Evolutionary conservation across 495 filamentous ascomycete species (phyloP), one percentile per base, ranked within the genome.

Genomic region (Neurospora africana): DNA sequence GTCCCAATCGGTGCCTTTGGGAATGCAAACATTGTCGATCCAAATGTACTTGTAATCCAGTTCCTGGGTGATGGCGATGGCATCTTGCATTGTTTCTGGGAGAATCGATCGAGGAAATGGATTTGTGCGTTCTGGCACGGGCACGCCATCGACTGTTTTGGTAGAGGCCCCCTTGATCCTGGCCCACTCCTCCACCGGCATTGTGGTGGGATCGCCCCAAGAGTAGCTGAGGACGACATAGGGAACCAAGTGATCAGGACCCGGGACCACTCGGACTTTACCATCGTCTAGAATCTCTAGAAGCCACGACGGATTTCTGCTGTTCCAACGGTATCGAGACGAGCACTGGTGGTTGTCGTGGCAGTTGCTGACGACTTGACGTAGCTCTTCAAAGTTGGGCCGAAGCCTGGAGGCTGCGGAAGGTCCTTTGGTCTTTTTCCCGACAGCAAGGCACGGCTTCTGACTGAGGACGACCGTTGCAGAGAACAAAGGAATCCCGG

Each of bases 151-250:
- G 47, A 72, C 72, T 13, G 76, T 75, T 69, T 74, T 79, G 38
- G 78, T 80, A 65, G 75, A 72, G 43, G 76, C 77, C 0, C 70
- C 75, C 69, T 79, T 79, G 69, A 80, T 80, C 23, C 73, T 74
- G 23, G 77, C 78, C 77, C 77, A 79, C 37, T 80, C 77, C 5
- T 69, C 72, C 3, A 72, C 39, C 6, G 77, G 72, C 77, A 80
- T 80, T 9, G 74, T 68, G 5, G 72, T 35, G 13, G 76, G 76
- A 58, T 80, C 74, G 37, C 78, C 78, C 78, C 78, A 80, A 13
- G 78, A 79, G 71, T 80, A 80, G 70, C 78, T 80, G 11, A 80
- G 76, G 43, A 79, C 78, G 44, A 80, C 77, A 68, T 80, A 80
- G 37, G 74, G 53, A 39, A 80, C 76, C 11, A 70, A 73, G 1